Base-by-base conservation (phyloP, 78 protist genomes). In the Isochrysis galbana region DNA sequence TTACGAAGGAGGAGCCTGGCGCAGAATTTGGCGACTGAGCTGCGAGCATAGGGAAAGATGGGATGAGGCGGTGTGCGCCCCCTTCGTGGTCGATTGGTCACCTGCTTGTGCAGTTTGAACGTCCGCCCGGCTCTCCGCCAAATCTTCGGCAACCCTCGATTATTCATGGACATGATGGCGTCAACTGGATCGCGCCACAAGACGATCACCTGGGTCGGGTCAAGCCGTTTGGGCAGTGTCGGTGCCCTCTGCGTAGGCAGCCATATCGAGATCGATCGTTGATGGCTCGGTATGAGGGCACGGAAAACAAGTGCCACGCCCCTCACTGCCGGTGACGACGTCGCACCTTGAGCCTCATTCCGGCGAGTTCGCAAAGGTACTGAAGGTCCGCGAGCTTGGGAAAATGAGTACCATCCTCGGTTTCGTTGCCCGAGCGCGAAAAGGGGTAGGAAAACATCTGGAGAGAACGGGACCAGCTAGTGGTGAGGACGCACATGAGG, bases 61-160 rank as follows among this genome's bases (percentile, higher is more conserved):
- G n/a, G n/a, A n/a, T n/a, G n/a, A n/a, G n/a, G n/a, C n/a, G n/a
- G n/a, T n/a, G n/a, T n/a, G n/a, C n/a, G n/a, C n/a, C n/a, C n/a
- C n/a, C n/a, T n/a, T n/a, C n/a, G n/a, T n/a, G n/a, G n/a, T n/a
- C n/a, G n/a, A n/a, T 54, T 54, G 10, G n/a, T 17, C 84, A 39
- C 84, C 84, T 77, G 84, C 84, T 77, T 77, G 84, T 77, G 84
- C 44, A 77, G 84, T 46, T 77, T 77, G 47, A 77, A 77, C 32
- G 84, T 77, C 34, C 84, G 45, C 34, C 84, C 84, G 14, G 32
- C 44, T 0, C 84, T 41, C 84, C 84, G 84, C 84, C 84, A 77
- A 32, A 77, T 77, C 84, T 77, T 77, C 29, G 84, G 84, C 32
- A 77, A 46, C 47, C 84, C 84, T 41, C 84, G 84, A 46, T 77